A percentile compares a stretch with the other conserved stretches of the same genome.
phyloP scores from a whole-genome alignment of 2,329 filamentous ascomycete species.

The Neonectria faginata region DNA sequence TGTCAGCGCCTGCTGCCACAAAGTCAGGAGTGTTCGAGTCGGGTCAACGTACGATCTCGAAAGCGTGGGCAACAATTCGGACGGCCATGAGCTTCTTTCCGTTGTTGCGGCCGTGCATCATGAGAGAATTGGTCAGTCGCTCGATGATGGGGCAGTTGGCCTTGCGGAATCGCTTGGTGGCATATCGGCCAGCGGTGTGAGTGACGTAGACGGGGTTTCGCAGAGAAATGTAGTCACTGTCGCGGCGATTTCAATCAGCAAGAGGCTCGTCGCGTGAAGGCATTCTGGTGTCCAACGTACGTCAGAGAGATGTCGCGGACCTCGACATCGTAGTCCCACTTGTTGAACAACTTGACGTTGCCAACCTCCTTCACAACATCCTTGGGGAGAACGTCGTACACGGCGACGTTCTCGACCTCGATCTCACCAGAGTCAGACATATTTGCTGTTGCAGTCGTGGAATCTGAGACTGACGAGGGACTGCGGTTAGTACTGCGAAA shows the following conservation, averaged over 20 bases:
- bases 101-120: constrained; percentile 99
- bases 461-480: constrained; percentile 52
- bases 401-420: constrained; percentile 83
- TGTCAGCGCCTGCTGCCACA: constrained; percentile 45
- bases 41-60: constrained; percentile 90
- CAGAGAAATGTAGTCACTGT: constrained; percentile 99
- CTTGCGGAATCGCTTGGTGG: constrained; percentile 99
- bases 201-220: constrained; percentile 98
- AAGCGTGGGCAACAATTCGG: constrained; percentile 97
- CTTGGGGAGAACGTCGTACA: constrained; percentile 89
- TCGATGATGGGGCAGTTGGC: constrained; percentile 99
- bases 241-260: constrained; percentile 50
- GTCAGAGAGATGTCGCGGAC: constrained; percentile 99
- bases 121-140: constrained; percentile 99
- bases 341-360: constrained; percentile 97
- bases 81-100: constrained; percentile 99
- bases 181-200: constrained; percentile 98
- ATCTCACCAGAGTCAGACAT: constrained; percentile 98
- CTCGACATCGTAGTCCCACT: constrained; percentile 98
- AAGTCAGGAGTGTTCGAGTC: background rate
- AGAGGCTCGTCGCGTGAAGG: constrained; percentile 31
- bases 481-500: constrained; percentile 53
- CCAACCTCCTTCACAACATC: constrained; percentile 90
- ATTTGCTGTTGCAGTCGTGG: constrained; percentile 62
- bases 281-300: constrained; percentile 66